phyloP scores from a whole-genome alignment of 2,329 filamentous ascomycete species.

The Scorias spongiosa region DNA sequence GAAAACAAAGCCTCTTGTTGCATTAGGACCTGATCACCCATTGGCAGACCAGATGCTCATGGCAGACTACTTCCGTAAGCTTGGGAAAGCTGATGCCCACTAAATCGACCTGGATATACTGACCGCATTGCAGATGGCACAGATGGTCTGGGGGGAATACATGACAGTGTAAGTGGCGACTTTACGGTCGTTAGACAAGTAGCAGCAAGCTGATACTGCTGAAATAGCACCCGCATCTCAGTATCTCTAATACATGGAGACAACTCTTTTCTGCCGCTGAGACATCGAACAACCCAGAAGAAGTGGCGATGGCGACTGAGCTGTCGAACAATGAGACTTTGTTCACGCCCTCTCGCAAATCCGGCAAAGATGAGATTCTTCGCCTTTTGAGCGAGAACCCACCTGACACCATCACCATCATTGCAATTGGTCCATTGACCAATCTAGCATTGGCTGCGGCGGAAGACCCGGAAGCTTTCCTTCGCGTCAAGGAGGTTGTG shows the following conservation, averaged over 20 bases:
- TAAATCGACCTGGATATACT: constrained; percentile 1
- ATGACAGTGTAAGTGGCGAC: constrained; percentile 23
- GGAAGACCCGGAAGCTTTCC: constrained; percentile 75
- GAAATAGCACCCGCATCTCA: constrained; percentile 31
- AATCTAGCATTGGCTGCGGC: constrained; percentile 81
- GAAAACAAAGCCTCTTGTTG: constrained; percentile 54
- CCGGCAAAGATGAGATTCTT: constrained; percentile 78
- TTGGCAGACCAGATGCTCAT: constrained; percentile 65
- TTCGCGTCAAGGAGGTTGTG: constrained; percentile 77
- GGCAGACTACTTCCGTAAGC: constrained; percentile 64
- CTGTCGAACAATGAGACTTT: constrained; percentile 27
- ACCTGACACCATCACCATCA: constrained; percentile 70
- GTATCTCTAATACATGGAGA: constrained; percentile 33
- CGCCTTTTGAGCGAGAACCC: constrained; percentile 70
- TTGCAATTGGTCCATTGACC: constrained; percentile 82
- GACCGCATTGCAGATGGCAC: constrained; percentile 24
- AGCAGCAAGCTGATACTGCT: constrained; percentile 1
- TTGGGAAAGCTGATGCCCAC: background rate
- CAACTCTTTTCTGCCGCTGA: constrained; percentile 25
- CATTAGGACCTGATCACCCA: constrained; percentile 73
- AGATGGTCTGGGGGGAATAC: constrained; percentile 35
- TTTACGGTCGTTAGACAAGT: background rate
- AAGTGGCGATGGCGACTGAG: constrained; percentile 21
- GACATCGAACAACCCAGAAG: constrained; percentile 12
- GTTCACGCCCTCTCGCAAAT: constrained; percentile 61